These are phyloP conservation scores for Colletotrichum horii DNA, from an alignment of 2,329 filamentous ascomycete genomes.

Conservation along the genomic window DNA sequence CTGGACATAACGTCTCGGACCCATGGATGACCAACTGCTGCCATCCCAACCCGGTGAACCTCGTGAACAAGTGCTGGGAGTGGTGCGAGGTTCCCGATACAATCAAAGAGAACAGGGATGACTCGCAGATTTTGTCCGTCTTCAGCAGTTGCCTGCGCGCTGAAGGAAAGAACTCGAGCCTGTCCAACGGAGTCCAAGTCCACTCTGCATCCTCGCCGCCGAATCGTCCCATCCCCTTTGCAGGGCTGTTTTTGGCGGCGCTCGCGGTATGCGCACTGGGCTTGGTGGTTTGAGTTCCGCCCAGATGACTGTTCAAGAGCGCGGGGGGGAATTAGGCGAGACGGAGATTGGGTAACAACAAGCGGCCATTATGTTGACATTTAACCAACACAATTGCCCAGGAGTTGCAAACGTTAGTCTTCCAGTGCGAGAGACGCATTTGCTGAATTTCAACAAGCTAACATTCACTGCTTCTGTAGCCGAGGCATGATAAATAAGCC, in stretches of 20 bases:
- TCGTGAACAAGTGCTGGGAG: not conserved
- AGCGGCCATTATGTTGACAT: too few relatives aligned
- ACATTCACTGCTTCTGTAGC: too few relatives aligned
- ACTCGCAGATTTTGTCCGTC: not conserved
- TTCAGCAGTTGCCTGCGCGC: not conserved
- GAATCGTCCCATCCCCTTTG: not conserved
- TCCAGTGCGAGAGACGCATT: too few relatives aligned
- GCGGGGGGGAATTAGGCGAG: too few relatives aligned
- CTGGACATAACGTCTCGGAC: not conserved
- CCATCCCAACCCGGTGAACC: not conserved
- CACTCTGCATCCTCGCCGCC: not conserved
- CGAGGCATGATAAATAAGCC: too few relatives aligned
- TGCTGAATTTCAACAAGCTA: too few relatives aligned
- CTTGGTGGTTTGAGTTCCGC: accelerated
- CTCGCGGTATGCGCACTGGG: not conserved
- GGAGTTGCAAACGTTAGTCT: too few relatives aligned
- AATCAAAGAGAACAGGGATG: not conserved
- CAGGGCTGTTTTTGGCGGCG: not conserved
- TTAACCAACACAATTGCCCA: too few relatives aligned
- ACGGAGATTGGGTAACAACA: too few relatives aligned
- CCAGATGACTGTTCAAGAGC: too few relatives aligned
- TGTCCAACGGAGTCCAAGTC: not conserved
- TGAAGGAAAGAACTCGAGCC: not conserved
- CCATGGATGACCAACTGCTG: not conserved
- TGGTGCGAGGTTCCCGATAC: not conserved